A percentile compares a stretch with the other conserved stretches of the same genome.
These are phyloP conservation scores for Dittrichia graveolens DNA, from an alignment of 129 eudicot genomes.

Conservation along the genomic window DNA sequence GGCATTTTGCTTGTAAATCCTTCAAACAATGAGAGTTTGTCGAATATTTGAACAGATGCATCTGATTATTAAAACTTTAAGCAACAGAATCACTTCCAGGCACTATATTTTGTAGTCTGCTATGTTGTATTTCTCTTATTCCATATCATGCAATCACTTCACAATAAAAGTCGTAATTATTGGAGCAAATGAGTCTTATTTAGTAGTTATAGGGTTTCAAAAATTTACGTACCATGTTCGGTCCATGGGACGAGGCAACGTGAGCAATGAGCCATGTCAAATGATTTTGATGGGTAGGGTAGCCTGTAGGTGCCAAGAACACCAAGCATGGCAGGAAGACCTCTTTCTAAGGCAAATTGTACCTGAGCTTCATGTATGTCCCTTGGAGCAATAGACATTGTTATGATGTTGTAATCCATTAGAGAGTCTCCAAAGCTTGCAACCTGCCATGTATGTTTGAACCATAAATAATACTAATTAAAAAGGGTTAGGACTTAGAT, in stretches of 20 bases:
- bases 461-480: conserved; percentile 5
- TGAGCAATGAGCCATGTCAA: conserved; percentile 60
- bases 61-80: too few species aligned
- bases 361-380: conserved; percentile 52
- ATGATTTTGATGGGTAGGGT: conserved; percentile 54
- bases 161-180: neutral
- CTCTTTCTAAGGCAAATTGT: conserved; percentile 58
- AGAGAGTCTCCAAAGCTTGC: conserved; percentile 48
- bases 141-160: too few species aligned
- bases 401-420: conserved; percentile 44
- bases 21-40: too few species aligned
- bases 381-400: conserved; percentile 51
- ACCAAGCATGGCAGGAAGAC: conserved; percentile 63
- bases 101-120: too few species aligned
- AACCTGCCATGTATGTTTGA: conserved; percentile 38
- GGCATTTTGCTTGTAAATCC: too few species aligned
- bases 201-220: neutral
- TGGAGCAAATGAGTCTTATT: neutral
- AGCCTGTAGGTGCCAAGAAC: conserved; percentile 54
- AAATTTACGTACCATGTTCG: conserved; percentile 23
- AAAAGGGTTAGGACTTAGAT: too few species aligned
- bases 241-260: conserved; percentile 56
- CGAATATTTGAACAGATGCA: too few species aligned
- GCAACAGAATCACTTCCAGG: too few species aligned
- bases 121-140: too few species aligned